Evolutionary conservation across 2,329 filamentous ascomycete species (phyloP), one percentile per base, ranked within the genome.

Genomic region (Dryadomyces quercus-mongolicae): DNA sequence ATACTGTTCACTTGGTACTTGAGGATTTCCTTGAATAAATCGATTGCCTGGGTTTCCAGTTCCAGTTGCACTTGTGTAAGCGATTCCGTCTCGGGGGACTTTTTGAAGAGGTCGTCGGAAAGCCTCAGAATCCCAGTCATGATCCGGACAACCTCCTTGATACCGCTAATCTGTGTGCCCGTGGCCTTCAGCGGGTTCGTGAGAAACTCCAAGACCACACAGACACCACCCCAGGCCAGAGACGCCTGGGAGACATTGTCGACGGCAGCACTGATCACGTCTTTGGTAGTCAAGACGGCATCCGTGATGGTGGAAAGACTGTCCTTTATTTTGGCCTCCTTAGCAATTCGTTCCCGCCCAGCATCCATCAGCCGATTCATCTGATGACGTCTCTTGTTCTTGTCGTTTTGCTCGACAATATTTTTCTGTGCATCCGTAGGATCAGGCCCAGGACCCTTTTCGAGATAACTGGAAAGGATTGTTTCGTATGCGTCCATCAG

Each of bases 1-100:
- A 70, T 60, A 54, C 68, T 73, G 59, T 68, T 70, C 54, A 73
- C 71, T 58, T 68, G 64, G 57, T 70, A 73, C 2, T 59, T 40
- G n/a, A 73, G 64, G 31, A 74, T 62, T 52, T 60, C 62, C 54
- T 66, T 61, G 57, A 73, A 73, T 22, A 73, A 66, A 31, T 66
- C 52, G n/a, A 72, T 60, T 7, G 49, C 52, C 8, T 59, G 54
- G 47, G 67, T 55, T 20, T 65, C 52, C 44, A 64, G 43, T 40
- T 2, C 16, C 51, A 55, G 56, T 6, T 13, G 20, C 65, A 18
- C 36, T 3, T 40, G 10, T 2, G 10, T 16, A 4, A 40, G 10
- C 15, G 36, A 12, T 5, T 16, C 36, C 20, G 52, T 53, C 18
- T 54, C 6, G 9, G 50, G 56, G 40, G 54, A n/a, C 1, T 53